phyloP scores from a whole-genome alignment of 78 protist genomes.

The Dictyostelium brefeldianum region DNA sequence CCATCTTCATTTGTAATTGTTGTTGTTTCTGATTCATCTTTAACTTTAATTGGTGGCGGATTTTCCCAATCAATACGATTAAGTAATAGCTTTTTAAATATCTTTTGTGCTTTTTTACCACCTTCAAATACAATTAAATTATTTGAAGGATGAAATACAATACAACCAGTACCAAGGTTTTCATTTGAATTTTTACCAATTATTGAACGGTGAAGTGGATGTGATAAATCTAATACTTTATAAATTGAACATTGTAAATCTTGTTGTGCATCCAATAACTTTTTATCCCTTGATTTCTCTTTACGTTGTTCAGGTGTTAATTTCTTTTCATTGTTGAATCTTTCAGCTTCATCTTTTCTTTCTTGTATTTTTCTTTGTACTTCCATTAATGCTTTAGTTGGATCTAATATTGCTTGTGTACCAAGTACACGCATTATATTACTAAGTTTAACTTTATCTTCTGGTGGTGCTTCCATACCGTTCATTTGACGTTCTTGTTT shows the following conservation, averaged over 20 bases:
- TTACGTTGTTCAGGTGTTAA: slow-evolving; percentile 69
- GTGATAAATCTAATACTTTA: slow-evolving; percentile 59
- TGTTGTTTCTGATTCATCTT: background rate
- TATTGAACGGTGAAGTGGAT: slow-evolving; percentile 64
- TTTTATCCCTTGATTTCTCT: slow-evolving; percentile 55
- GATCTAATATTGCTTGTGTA: slow-evolving; percentile 74
- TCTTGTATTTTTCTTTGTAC: slow-evolving; percentile 56
- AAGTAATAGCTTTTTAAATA: slow-evolving; percentile 44
- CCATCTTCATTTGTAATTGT: background rate
- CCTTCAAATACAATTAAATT: slow-evolving; percentile 58
- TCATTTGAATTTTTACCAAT: slow-evolving; percentile 25
- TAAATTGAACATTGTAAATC: slow-evolving; percentile 30
- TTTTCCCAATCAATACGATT: slow-evolving; percentile 59
- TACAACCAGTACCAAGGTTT: slow-evolving; percentile 20
- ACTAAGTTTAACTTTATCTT: slow-evolving; percentile 79
- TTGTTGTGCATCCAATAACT: slow-evolving; percentile 34
- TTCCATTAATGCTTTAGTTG: slow-evolving; percentile 40
- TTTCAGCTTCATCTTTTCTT: slow-evolving; percentile 25
- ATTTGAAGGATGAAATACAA: background rate
- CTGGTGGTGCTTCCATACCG: slow-evolving; percentile 85
- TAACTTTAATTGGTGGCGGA: slow-evolving; percentile 44
- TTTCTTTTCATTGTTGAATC: slow-evolving; percentile 39
- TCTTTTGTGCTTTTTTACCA: slow-evolving; percentile 37
- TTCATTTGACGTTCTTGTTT: slow-evolving; percentile 67
- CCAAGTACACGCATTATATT: slow-evolving; percentile 82